Conservation (phyloP, 2,329 filamentous ascomycete genomes). For the Claviceps purpurea region DNA sequence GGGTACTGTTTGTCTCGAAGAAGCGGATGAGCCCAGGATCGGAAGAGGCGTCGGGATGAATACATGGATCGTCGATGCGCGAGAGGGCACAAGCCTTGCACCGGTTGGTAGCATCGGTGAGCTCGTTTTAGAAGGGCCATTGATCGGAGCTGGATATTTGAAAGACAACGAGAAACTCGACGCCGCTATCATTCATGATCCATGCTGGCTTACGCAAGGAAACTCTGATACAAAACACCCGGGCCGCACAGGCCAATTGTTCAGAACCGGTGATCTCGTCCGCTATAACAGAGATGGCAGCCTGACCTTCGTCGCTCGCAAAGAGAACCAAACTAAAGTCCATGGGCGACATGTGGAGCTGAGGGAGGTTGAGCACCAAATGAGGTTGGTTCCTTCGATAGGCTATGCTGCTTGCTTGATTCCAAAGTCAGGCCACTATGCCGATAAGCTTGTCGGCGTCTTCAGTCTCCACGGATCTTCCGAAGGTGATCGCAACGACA, state of each 20-base stretch:
- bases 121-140: constrained; percentile 14
- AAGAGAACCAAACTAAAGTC: constrained; percentile 42
- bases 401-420: background rate
- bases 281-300: constrained; percentile 20
- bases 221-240: constrained; percentile 2
- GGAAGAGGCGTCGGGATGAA: constrained; percentile 4
- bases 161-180: constrained; percentile 6
- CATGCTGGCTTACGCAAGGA: constrained; percentile 5
- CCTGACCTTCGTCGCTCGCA: constrained; percentile 31
- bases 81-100: constrained; percentile 8
- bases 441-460: constrained; percentile 5
- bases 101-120: constrained; percentile 14
- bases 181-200: constrained; percentile 5
- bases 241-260: constrained; percentile 8
- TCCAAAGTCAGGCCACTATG: constrained; percentile 1
- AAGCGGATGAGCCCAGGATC: constrained; percentile 4
- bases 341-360: constrained; percentile 40
- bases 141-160: constrained; percentile 13
- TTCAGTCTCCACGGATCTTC: constrained; percentile 1
- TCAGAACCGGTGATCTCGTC: constrained; percentile 12
- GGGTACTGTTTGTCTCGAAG: background rate
- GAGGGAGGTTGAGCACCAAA: constrained; percentile 9
- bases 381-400: background rate
- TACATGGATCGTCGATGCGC: constrained; percentile 12
- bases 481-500: background rate